Percentiles rank a stretch among this genome's conserved stretches.
phyloP scores from a whole-genome alignment of 1,284 basidiomycete species.

The Pseudozyma hubeiensis region DNA sequence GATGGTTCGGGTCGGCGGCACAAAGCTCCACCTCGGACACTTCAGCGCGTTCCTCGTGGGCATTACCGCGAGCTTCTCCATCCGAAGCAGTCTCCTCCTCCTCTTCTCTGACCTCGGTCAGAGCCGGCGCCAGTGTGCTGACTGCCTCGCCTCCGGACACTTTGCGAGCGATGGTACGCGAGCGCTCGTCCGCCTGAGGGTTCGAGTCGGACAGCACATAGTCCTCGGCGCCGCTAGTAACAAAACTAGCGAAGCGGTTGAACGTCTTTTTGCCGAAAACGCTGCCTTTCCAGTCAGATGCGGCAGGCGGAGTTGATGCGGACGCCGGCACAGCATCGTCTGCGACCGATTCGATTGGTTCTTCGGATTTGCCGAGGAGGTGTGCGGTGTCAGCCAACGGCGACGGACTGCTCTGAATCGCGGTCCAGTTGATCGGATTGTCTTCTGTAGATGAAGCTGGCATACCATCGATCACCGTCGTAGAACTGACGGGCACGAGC shows the following conservation, averaged over 20 bases:
- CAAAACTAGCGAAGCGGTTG: constrained; percentile 84
- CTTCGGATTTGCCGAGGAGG: background rate
- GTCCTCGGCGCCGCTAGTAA: constrained; percentile 84
- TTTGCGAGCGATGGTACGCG: constrained; percentile 31
- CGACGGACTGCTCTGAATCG: constrained; percentile 7
- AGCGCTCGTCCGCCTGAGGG: constrained; percentile 28
- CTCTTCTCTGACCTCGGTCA: constrained; percentile 24
- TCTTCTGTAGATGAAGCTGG: constrained; percentile 14
- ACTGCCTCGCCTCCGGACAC: constrained; percentile 27
- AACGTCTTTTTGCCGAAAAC: constrained; percentile 80
- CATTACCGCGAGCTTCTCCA: background rate
- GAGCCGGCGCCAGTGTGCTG: background rate
- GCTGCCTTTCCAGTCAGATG: constrained; percentile 39
- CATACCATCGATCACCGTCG: constrained; percentile 25
- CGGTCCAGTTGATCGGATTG: constrained; percentile 33
- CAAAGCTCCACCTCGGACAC: background rate
- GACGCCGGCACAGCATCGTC: background rate
- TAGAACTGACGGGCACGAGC: background rate
- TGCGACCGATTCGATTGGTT: background rate
- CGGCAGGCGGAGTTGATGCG: background rate
- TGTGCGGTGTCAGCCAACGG: background rate
- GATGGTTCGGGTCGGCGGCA: constrained; percentile 64
- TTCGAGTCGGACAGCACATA: constrained; percentile 48
- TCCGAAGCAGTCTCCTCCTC: constrained; percentile 3
- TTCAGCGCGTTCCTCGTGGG: background rate